Conservation (phyloP, 164 flowering plant species). For the Tetracentron sinense region DNA sequence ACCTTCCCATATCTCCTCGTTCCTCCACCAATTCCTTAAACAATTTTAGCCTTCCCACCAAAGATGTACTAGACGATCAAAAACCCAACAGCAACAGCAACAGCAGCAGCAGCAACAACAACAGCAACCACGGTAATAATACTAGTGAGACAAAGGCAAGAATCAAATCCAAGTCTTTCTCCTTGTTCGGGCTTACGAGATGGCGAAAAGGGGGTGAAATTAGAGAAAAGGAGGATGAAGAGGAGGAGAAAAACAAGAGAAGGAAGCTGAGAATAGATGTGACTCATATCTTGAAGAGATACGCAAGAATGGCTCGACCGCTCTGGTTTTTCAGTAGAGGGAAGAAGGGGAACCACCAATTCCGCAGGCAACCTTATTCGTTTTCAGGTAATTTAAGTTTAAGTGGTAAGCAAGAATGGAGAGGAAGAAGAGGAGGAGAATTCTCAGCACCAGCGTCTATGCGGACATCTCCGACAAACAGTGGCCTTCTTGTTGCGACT, state of each 20-base stretch:
- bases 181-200: conserved; percentile 44
- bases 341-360: conserved; percentile 27
- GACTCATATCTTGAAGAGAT: conserved; percentile 48
- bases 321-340: conserved; percentile 35
- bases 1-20: conserved; percentile 64
- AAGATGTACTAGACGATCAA: conserved; percentile 24
- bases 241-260: conserved; percentile 25
- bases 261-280: conserved; percentile 45
- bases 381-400: conserved; percentile 43
- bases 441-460: conserved; percentile 83
- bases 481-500: conserved; percentile 54
- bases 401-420: conserved; percentile 31
- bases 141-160: conserved; percentile 21
- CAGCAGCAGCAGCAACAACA: conserved; percentile 1
- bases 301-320: conserved; percentile 53
- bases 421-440: conserved; percentile 33
- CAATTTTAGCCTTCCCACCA: conserved; percentile 53
- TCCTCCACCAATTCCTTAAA: conserved; percentile 66
- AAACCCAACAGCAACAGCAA: conserved; percentile 12
- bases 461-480: conserved; percentile 75
- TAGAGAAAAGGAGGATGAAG: conserved; percentile 11
- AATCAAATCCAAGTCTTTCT: conserved; percentile 56
- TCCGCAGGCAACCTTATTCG: conserved; percentile 42
- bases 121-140: neutral
- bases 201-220: conserved; percentile 41